phyloP scores from a whole-genome alignment of 2,329 filamentous ascomycete genomes.

The Monosporascus sp. region DNA sequence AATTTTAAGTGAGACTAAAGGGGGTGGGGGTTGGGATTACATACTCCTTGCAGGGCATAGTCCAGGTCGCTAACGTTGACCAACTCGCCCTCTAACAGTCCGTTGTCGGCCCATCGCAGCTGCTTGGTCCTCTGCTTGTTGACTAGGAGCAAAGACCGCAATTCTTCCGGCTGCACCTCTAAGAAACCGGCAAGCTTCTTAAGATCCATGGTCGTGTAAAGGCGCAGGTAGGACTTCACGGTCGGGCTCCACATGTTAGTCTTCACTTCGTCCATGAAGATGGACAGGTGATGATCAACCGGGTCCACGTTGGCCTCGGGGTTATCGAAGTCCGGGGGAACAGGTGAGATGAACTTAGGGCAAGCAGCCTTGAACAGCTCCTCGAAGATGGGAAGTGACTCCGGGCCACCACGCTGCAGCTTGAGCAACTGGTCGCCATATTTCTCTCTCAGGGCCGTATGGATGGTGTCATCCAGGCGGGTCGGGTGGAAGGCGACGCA shows the following conservation, averaged over 20 bases:
- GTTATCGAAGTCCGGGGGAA: slow-evolving; percentile 96
- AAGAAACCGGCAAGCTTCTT: slow-evolving; percentile 98
- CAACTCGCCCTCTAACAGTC: slow-evolving; percentile 84
- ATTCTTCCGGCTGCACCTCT: slow-evolving; percentile 92
- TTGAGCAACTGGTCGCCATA: slow-evolving; percentile 97
- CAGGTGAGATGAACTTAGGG: slow-evolving; percentile 98
- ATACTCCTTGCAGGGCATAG: slow-evolving; percentile 90
- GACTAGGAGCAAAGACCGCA: slow-evolving; percentile 87
- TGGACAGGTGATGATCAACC: slow-evolving; percentile 89
- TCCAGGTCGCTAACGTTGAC: slow-evolving; percentile 93
- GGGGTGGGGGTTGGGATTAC: slow-evolving; percentile 30
- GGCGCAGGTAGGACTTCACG: slow-evolving; percentile 95
- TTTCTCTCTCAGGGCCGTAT: slow-evolving; percentile 96
- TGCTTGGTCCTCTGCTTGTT: slow-evolving; percentile 99
- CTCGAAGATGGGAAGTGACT: slow-evolving; percentile 93
- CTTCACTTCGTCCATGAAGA: slow-evolving; percentile 99
- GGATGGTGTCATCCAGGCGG: slow-evolving; percentile 95
- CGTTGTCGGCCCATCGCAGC: slow-evolving; percentile 86
- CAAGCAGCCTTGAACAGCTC: slow-evolving; percentile 97
- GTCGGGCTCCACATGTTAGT: slow-evolving; percentile 98
- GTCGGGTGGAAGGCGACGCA: slow-evolving; percentile 98
- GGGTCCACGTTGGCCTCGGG: slow-evolving; percentile 94
- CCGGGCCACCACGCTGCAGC: slow-evolving; percentile 92
- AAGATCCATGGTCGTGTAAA: slow-evolving; percentile 99
- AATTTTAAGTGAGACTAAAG: slow-evolving; percentile 1